Evolutionary conservation across 2,329 filamentous ascomycete species (phyloP), one percentile per base, ranked within the genome.

Genomic region (Apiospora saccharicola): DNA sequence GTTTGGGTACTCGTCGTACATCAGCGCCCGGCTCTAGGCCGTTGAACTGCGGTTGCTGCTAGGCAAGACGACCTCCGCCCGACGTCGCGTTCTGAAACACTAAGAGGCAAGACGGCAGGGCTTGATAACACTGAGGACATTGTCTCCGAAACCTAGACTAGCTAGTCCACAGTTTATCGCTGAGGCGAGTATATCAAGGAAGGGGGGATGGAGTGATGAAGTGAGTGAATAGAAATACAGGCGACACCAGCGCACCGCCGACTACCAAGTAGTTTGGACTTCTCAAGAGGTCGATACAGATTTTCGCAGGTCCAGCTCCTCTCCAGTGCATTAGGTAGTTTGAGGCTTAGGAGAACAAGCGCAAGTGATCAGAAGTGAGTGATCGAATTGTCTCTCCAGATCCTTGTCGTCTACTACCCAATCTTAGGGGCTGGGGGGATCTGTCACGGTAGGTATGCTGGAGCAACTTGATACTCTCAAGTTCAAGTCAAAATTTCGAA

Each of bases 1-100:
- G 8, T 51, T 70, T 13, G 75, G 75, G 4, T 75, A 76, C 41
- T 72, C 75, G 8, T 75, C 75, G 49, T 75, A 76, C 47, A 76
- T 75, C 10, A 72, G 70, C 68, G 75, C 75, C 4, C 53, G 53
- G 10, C 69, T 76, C 14, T 76, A 75, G 75, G 53, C 34, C 53
- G 26, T 37, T 6, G 53, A 61, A 14, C 26, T 34, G 26, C 30
- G 26, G 26, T 4, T 37, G 53, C 53, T 37, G 26, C 14, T 57
- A 13, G 34, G 51, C 51, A 34, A 7, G 12, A 53, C 24, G 49
- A 53, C 24, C 12, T 53, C 49, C 49, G 12, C 26, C 26, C 26
- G 26, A 57, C 14, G 19, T 57, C 51, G 19, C 13, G 13, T 57
- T 57, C 26, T 34, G 49, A 53, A 24, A 14, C 14, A 46, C 19